Conservation (phyloP, 441 rosid genomes). For the Jatropha multifida region DNA sequence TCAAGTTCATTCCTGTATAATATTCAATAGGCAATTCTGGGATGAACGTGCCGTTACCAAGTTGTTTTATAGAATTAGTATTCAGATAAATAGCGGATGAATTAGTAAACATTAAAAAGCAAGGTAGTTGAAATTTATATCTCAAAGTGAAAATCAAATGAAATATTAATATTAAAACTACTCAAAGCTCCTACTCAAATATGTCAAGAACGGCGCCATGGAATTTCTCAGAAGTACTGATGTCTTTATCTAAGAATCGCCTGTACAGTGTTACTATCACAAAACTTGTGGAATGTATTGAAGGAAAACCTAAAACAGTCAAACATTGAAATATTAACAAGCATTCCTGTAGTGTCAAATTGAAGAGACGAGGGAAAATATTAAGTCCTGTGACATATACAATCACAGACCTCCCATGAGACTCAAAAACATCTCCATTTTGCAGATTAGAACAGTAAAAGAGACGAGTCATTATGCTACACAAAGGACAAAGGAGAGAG, state of each 20-base stretch:
- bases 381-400: too few relatives aligned
- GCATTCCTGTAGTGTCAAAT: too few relatives aligned
- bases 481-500: neutral
- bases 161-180: too few relatives aligned
- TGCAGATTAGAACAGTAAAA: slow-evolving; percentile 5
- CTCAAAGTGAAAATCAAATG: too few relatives aligned
- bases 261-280: slow-evolving; percentile 50
- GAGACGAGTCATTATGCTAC: neutral
- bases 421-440: slow-evolving; percentile 60
- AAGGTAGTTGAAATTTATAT: too few relatives aligned
- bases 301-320: slow-evolving; percentile 20
- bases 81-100: neutral
- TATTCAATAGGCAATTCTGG: slow-evolving; percentile 77
- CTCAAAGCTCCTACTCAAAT: slow-evolving; percentile 43
- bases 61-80: too few relatives aligned
- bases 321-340: neutral
- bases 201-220: slow-evolving; percentile 67
- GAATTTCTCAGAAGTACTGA: slow-evolving; percentile 56
- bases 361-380: neutral
- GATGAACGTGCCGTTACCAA: slow-evolving; percentile 66
- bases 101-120: neutral
- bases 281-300: slow-evolving; percentile 47
- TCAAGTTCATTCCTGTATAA: slow-evolving; percentile 44
- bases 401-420: slow-evolving; percentile 45
- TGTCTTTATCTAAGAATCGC: slow-evolving; percentile 48